These are phyloP conservation scores for Yamadazyma mexicana DNA, from an alignment of 1,139 yeast genomes.

Conservation along the genomic window DNA sequence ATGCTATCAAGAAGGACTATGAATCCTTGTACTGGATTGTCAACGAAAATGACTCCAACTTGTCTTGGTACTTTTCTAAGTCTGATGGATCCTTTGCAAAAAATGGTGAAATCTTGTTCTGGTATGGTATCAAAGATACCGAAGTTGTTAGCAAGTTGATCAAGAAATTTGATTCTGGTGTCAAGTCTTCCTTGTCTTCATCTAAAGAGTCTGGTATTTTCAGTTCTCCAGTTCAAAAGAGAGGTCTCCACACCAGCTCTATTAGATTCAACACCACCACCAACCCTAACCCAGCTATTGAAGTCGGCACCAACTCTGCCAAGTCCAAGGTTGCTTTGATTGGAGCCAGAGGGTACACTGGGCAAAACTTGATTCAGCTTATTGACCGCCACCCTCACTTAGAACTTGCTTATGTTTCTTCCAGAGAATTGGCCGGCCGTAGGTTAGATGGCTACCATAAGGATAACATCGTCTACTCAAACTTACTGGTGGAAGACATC, in stretches of 20 bases:
- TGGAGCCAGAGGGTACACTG: conserved; percentile 98
- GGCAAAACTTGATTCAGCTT: conserved; percentile 85
- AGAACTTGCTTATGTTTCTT: conserved; percentile 89
- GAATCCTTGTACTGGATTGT: conserved; percentile 81
- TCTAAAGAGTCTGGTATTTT: conserved; percentile 44
- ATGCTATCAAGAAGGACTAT: conserved; percentile 75
- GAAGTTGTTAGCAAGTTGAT: conserved; percentile 62
- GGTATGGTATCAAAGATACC: conserved; percentile 84
- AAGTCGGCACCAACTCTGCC: conserved; percentile 58
- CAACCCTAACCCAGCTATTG: conserved; percentile 74
- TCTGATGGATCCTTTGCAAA: conserved; percentile 93
- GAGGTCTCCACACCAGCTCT: conserved; percentile 35
- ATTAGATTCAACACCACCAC: conserved; percentile 30
- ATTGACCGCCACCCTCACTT: conserved; percentile 85
- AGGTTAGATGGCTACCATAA: conserved; percentile 85
- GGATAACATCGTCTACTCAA: conserved; percentile 74
- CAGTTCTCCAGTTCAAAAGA: conserved; percentile 37
- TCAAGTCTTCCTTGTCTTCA: conserved; percentile 39
- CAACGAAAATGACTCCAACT: conserved; percentile 85
- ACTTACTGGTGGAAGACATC: conserved; percentile 85
- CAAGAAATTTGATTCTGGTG: conserved; percentile 52
- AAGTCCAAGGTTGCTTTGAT: conserved; percentile 82
- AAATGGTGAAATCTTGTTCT: conserved; percentile 86
- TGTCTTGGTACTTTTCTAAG: conserved; percentile 88
- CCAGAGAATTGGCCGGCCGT: conserved; percentile 90